These are phyloP conservation scores for Cornus kousa DNA, from an alignment of 148 eudicot species.

Conservation along the genomic window DNA sequence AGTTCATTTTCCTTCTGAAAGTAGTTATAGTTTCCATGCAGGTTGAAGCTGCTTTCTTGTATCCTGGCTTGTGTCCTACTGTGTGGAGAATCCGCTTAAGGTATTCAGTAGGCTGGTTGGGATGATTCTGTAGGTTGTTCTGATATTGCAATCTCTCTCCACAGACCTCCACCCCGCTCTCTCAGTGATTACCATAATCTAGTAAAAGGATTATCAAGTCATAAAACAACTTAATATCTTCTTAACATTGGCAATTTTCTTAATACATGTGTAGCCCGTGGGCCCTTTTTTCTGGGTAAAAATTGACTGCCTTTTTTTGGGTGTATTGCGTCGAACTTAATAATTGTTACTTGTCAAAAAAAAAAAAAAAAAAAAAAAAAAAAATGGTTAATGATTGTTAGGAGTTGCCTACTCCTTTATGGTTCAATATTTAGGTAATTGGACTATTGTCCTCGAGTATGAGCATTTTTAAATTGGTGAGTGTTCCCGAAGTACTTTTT, in stretches of 20 bases:
- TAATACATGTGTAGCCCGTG: not conserved
- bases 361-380: too few relatives aligned
- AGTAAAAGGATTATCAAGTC: not conserved
- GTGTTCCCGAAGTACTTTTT: not conserved
- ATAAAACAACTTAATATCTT: not conserved
- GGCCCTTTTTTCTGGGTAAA: not conserved
- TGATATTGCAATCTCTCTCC: too few relatives aligned
- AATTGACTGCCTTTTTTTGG: not conserved
- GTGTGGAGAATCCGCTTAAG: constrained; percentile 84
- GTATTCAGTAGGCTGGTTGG: constrained; percentile 30
- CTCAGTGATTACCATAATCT: not conserved
- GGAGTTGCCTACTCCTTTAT: not conserved
- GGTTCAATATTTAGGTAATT: not conserved
- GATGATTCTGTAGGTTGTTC: not conserved
- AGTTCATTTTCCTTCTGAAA: not conserved
- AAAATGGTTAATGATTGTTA: not conserved
- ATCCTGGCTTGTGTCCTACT: constrained; percentile 89
- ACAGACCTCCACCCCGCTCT: too few relatives aligned
- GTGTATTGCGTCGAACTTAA: not conserved
- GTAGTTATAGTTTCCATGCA: constrained; percentile 21
- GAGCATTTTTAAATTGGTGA: not conserved
- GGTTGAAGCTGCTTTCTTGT: constrained; percentile 94
- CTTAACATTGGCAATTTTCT: not conserved
- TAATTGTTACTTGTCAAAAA: not conserved
- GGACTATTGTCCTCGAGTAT: constrained; percentile 6